Evolutionary conservation across 1,284 basidiomycete species (phyloP).

Genomic region (Pholiota adiposa): DNA sequence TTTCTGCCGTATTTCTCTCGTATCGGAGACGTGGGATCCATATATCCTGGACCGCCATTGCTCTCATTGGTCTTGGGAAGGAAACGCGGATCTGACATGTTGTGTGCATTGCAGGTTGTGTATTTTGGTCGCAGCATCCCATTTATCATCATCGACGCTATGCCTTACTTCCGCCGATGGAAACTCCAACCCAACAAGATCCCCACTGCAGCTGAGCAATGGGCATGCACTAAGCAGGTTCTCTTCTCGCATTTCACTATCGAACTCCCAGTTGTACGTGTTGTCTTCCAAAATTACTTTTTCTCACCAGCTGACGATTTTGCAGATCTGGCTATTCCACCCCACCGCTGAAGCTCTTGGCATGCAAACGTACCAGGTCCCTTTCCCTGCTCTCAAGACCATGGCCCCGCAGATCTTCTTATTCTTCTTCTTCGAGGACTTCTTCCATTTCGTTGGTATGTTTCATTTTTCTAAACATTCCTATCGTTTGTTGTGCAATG

Average conservation of each 20-base stretch:
- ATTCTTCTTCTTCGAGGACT: slow-evolving; percentile 97
- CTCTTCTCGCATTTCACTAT: slow-evolving; percentile 96
- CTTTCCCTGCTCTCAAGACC: slow-evolving; percentile 77
- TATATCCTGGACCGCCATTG: no score
- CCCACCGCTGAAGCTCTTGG: slow-evolving; percentile 90
- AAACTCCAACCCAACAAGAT: slow-evolving; percentile 92
- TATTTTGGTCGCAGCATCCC: slow-evolving; percentile 97
- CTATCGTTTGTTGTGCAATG: neutral
- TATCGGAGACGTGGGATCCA: neutral
- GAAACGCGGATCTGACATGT: neutral
- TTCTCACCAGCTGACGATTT: neutral
- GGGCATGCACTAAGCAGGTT: slow-evolving; percentile 96
- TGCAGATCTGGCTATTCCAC: slow-evolving; percentile 95
- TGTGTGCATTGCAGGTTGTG: slow-evolving; percentile 64
- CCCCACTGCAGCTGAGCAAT: slow-evolving; percentile 84
- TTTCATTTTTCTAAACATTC: slow-evolving; percentile 8
- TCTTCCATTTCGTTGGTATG: slow-evolving; percentile 84
- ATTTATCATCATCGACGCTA: slow-evolving; percentile 95
- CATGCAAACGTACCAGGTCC: slow-evolving; percentile 92
- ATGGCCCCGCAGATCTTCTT: slow-evolving; percentile 84
- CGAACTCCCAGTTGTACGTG: slow-evolving; percentile 83
- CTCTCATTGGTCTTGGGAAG: no score
- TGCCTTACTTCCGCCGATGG: slow-evolving; percentile 94
- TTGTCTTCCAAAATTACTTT: neutral
- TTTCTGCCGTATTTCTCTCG: neutral